phyloP scores from a whole-genome alignment of 768 basidiomycete genomes.

The Russula brevipes region DNA sequence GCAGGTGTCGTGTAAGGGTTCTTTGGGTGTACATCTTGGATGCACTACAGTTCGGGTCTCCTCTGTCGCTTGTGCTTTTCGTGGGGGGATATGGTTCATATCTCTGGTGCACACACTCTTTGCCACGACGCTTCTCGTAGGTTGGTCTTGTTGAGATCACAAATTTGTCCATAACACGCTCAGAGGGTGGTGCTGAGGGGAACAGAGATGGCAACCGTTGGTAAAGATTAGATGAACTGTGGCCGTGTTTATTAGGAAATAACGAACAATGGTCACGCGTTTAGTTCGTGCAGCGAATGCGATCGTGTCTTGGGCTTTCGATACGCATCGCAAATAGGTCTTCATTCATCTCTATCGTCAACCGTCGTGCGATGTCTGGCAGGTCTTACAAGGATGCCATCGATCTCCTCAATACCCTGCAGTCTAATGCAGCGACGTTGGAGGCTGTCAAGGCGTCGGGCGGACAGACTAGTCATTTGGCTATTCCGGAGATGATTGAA shows the following conservation, averaged over 20 bases:
- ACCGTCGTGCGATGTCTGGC: conserved; percentile 47
- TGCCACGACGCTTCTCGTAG: conserved; percentile 22
- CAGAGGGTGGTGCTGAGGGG: background rate
- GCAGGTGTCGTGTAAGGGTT: conserved; percentile 52
- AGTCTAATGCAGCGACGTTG: conserved; percentile 90
- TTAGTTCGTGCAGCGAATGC: conserved; percentile 8
- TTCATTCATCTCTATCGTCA: background rate
- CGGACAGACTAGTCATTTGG: conserved; percentile 49
- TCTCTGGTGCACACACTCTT: conserved; percentile 26
- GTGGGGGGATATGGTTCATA: conserved; percentile 31
- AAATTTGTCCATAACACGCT: conserved; percentile 33
- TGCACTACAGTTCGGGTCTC: background rate
- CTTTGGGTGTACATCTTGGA: background rate
- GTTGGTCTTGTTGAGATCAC: conserved; percentile 30
- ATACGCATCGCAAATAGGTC: background rate
- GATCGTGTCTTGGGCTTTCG: background rate
- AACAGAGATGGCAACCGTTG: background rate
- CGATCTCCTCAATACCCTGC: conserved; percentile 68
- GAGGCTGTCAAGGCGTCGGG: conserved; percentile 78
- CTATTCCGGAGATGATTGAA: conserved; percentile 86
- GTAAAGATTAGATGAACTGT: background rate
- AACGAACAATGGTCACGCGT: background rate
- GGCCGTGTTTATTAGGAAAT: conserved; percentile 3
- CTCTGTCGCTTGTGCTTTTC: conserved; percentile 25
- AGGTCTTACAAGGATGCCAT: conserved; percentile 71